A percentile compares a stretch with the other conserved stretches of the same genome.
These are phyloP conservation scores for Harringtonia aguacate DNA, from an alignment of 2,329 filamentous ascomycete genomes.

Conservation along the genomic window DNA sequence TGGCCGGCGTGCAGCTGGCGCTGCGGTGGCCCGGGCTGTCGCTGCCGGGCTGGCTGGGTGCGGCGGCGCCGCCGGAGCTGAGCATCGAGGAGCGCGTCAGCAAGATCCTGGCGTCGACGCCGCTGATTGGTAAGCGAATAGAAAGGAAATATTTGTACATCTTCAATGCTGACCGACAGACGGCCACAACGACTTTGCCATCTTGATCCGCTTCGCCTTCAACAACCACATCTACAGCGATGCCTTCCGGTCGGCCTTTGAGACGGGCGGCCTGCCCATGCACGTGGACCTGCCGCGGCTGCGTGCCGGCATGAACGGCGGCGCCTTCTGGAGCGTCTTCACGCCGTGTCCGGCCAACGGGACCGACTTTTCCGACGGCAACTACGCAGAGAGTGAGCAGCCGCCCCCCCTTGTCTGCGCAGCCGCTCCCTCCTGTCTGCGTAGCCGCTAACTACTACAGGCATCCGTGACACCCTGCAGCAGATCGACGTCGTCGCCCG, in stretches of 20 bases:
- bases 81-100: conserved; percentile 13
- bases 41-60: not conserved
- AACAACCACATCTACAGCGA: conserved; percentile 68
- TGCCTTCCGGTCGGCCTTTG: conserved; percentile 66
- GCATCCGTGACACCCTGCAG: conserved; percentile 42
- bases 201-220: conserved; percentile 55
- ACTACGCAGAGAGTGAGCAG: conserved; percentile 53
- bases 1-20: not conserved
- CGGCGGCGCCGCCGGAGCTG: not conserved
- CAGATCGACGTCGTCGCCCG: conserved; percentile 66
- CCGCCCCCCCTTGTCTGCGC: too few species aligned
- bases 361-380: conserved; percentile 61
- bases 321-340: conserved; percentile 90
- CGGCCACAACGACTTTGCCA: conserved; percentile 81
- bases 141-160: too few species aligned
- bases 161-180: too few species aligned
- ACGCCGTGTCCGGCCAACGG: conserved; percentile 64
- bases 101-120: conserved; percentile 12
- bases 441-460: not conserved
- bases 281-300: conserved; percentile 78
- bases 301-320: conserved; percentile 59
- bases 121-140: conserved; percentile 13
- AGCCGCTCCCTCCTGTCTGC: not conserved
- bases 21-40: not conserved
- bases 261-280: conserved; percentile 52